phyloP scores from a whole-genome alignment of 495 filamentous ascomycete genomes.

The Hypoxylon fragiforme region DNA sequence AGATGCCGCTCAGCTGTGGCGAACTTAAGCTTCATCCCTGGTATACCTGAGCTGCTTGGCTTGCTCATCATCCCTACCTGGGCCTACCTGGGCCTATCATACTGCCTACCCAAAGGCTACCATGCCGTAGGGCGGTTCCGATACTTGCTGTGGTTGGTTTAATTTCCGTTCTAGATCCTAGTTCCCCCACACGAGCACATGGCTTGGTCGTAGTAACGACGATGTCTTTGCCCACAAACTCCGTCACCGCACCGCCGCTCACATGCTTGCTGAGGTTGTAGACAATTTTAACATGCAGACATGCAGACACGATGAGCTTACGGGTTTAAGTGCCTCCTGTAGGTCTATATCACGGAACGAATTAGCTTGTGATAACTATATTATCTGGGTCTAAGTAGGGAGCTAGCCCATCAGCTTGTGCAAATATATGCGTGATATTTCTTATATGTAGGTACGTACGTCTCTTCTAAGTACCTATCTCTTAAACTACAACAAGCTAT shows the following conservation, averaged over 20 bases:
- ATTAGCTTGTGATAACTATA: too few relatives aligned
- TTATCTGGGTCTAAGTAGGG: too few relatives aligned
- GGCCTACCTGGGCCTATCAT: not conserved
- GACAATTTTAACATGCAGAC: too few relatives aligned
- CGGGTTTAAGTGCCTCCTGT: too few relatives aligned
- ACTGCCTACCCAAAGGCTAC: too few relatives aligned
- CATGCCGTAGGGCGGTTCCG: constrained; percentile 16
- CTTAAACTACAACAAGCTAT: not conserved
- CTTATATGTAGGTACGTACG: too few relatives aligned
- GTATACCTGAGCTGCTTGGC: too few relatives aligned
- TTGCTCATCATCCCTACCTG: constrained; percentile 26
- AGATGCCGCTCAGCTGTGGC: constrained; percentile 31
- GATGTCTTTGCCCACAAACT: constrained; percentile 1
- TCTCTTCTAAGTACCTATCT: too few relatives aligned
- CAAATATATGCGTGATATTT: not conserved
- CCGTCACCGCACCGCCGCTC: constrained; percentile 22
- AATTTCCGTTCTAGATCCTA: constrained; percentile 14
- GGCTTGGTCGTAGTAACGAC: constrained; percentile 17
- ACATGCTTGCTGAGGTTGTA: too few relatives aligned
- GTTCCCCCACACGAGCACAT: constrained; percentile 25
- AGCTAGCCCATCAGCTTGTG: not conserved
- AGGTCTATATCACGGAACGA: too few relatives aligned
- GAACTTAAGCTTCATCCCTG: constrained; percentile 23
- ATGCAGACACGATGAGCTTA: too few relatives aligned
- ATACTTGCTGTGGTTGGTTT: constrained; percentile 11